phyloP scores from a whole-genome alignment of 2,329 filamentous ascomycete genomes.

The Calonectria hawksworthii region DNA sequence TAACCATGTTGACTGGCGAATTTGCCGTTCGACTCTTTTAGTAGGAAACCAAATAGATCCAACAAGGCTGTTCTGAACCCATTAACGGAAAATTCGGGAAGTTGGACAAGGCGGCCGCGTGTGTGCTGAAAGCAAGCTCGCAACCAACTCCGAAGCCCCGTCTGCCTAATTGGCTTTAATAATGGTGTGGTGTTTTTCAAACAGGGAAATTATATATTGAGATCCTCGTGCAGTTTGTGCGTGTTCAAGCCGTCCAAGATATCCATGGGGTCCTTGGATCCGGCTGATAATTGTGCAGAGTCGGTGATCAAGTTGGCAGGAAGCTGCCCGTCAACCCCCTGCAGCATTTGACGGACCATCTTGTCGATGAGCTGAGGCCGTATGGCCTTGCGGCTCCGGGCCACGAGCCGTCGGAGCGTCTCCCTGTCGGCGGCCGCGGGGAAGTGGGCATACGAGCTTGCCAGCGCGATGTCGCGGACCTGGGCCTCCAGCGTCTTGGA shows the following conservation, averaged over 20 bases:
- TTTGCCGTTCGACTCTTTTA: neutral
- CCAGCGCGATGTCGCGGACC: conserved; percentile 14
- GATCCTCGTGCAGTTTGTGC: neutral
- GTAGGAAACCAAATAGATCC: neutral
- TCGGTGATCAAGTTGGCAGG: neutral
- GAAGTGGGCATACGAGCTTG: conserved; percentile 20
- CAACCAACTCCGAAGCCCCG: too few relatives aligned
- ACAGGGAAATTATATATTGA: neutral
- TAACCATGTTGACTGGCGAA: neutral
- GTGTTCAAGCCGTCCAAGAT: neutral
- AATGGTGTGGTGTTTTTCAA: neutral
- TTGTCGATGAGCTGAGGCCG: neutral
- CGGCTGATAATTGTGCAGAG: neutral
- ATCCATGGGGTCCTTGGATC: too few relatives aligned
- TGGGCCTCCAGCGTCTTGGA: conserved; percentile 8
- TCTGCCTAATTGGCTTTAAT: neutral
- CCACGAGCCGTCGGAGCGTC: neutral
- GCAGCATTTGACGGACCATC: neutral
- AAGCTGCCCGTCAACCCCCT: neutral
- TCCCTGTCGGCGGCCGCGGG: neutral
- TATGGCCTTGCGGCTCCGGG: neutral
- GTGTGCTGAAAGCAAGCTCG: neutral
- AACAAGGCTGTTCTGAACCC: neutral
- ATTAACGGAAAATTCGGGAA: too few relatives aligned
- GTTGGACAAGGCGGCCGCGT: neutral